Evolutionary conservation across 441 rosid species (phyloP).

Genomic region (Metrosideros polymorpha): DNA sequence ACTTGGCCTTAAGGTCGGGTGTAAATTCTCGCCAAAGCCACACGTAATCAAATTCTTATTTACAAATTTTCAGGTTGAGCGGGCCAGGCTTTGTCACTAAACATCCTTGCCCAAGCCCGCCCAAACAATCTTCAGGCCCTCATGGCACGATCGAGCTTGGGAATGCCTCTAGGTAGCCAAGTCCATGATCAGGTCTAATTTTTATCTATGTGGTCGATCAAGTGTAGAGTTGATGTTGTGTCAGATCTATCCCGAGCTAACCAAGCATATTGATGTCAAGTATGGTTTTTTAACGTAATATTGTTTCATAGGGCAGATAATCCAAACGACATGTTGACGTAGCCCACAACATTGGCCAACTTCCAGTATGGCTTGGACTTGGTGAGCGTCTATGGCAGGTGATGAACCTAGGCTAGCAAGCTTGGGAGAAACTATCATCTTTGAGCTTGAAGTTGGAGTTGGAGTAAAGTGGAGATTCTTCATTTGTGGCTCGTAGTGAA

Average conservation of each 20-base stretch:
- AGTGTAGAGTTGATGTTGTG: too few species aligned
- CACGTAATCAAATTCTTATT: background rate
- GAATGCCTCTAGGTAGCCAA: background rate
- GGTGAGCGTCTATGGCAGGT: background rate
- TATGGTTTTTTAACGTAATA: background rate
- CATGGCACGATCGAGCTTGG: background rate
- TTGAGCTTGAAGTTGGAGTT: background rate
- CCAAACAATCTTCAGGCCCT: background rate
- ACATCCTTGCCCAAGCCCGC: background rate
- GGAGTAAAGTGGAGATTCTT: background rate
- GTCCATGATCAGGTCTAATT: background rate
- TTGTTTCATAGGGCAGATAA: too few species aligned
- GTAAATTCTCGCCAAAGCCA: background rate
- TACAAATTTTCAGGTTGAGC: background rate
- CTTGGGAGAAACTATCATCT: background rate
- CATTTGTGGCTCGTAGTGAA: background rate
- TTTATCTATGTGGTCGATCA: background rate
- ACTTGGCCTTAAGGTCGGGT: background rate
- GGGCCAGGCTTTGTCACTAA: background rate
- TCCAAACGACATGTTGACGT: background rate
- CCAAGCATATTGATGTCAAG: background rate
- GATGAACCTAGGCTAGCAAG: background rate
- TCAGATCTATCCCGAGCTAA: background rate
- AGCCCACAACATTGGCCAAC: background rate
- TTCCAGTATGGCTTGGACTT: background rate